phyloP scores from a whole-genome alignment of 306 rosid species.

The Castanea crenata region DNA sequence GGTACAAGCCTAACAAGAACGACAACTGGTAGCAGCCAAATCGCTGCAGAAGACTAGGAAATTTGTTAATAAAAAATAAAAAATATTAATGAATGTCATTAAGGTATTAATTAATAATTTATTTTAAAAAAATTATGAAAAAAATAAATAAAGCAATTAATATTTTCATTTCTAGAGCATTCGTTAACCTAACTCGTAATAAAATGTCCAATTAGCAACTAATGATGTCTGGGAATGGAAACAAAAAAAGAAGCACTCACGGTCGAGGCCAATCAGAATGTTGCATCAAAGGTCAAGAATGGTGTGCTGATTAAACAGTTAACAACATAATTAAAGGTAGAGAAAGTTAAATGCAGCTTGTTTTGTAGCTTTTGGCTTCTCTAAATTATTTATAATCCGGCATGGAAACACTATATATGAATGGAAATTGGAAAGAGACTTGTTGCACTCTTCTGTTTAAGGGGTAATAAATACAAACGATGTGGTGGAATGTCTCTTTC shows the following conservation, averaged over 20 bases:
- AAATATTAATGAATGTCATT: no score
- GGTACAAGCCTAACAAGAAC: no score
- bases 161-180: no score
- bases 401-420: slow-evolving; percentile 2
- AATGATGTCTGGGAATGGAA: not conserved
- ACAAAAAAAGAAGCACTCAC: not conserved
- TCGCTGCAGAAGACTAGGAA: not conserved
- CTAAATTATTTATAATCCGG: slow-evolving; percentile 17
- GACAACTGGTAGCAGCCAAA: no score
- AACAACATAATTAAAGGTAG: not conserved
- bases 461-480: not conserved
- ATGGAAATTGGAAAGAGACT: slow-evolving; percentile 35
- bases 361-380: slow-evolving; percentile 18
- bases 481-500: slow-evolving; percentile 51
- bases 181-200: no score
- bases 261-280: slow-evolving; percentile 1
- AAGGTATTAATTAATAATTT: no score
- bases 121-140: no score
- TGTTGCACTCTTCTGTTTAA: slow-evolving; percentile 1
- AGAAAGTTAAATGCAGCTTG: slow-evolving; percentile 23
- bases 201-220: not conserved
- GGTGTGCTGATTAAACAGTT: not conserved
- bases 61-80: not conserved
- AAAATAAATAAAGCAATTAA: no score
- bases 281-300: slow-evolving; percentile 13